Percentiles rank a stretch among this genome's conserved stretches.
phyloP scores from a whole-genome alignment of 1,139 yeast genomes.

The Suhomyces coccinellae region DNA sequence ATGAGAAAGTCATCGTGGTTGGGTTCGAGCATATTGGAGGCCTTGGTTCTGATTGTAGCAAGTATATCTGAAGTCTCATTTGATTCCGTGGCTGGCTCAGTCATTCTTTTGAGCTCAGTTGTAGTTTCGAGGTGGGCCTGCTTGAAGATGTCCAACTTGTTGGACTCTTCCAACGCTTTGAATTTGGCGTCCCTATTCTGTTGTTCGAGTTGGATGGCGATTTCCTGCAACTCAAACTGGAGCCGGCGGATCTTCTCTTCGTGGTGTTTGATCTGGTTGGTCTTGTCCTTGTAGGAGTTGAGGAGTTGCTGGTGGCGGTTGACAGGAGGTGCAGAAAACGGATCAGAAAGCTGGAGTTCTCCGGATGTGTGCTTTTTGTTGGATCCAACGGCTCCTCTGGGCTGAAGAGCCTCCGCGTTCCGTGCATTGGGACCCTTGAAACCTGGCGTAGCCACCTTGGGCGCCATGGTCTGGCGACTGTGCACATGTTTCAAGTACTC shows the following conservation, averaged over 20 bases:
- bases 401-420: background rate
- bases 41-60: conserved; percentile 3
- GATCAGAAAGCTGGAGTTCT: conserved; percentile 6
- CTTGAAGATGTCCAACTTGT: conserved; percentile 10
- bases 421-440: background rate
- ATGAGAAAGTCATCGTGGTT: conserved; percentile 9
- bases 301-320: conserved; percentile 12
- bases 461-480: background rate
- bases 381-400: background rate
- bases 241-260: conserved; percentile 25
- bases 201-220: conserved; percentile 24
- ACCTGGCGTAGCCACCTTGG: background rate
- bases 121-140: conserved; percentile 16
- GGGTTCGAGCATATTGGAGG: conserved; percentile 10
- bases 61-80: conserved; percentile 1
- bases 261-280: conserved; percentile 25
- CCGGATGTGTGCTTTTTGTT: background rate
- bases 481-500: conserved; percentile 4
- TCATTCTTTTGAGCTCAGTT: conserved; percentile 9
- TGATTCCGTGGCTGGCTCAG: background rate
- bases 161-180: conserved; percentile 6
- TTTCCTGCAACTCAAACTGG: conserved; percentile 32
- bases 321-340: background rate
- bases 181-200: conserved; percentile 16
- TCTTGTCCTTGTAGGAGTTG: conserved; percentile 24